Conservation (phyloP, 2,329 filamentous ascomycete species). For the Colletotrichum musae region DNA sequence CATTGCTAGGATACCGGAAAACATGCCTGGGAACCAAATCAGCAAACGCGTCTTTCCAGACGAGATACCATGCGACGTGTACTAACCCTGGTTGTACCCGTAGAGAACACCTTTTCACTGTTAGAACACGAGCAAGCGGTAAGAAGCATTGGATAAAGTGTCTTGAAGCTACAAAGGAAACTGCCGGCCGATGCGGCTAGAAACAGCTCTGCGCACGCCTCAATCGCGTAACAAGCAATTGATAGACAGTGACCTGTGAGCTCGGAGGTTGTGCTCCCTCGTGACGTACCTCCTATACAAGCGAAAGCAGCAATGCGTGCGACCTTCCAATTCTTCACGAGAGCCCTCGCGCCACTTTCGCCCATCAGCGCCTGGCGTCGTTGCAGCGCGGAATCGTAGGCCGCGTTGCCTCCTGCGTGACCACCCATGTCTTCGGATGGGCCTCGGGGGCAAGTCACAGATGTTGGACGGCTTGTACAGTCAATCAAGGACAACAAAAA, state of each 20-base stretch:
- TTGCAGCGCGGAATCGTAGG: constrained; percentile 66
- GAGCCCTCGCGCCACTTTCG: constrained; percentile 63
- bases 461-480: background rate
- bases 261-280: too few species aligned
- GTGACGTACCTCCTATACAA: constrained; percentile 67
- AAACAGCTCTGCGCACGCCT: too few species aligned
- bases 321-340: constrained; percentile 73
- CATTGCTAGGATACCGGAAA: constrained; percentile 77
- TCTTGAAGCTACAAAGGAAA: too few species aligned
- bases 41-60: background rate
- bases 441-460: background rate
- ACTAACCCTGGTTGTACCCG: constrained; percentile 72
- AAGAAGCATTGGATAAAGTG: too few species aligned
- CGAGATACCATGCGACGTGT: constrained; percentile 21
- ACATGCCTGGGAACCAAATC: constrained; percentile 72
- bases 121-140: too few species aligned
- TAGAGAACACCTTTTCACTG: constrained; percentile 59
- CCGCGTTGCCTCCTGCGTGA: constrained; percentile 51
- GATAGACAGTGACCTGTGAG: too few species aligned
- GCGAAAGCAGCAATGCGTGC: constrained; percentile 74
- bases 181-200: too few species aligned
- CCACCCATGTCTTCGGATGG: constrained; percentile 55
- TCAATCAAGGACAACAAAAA: background rate
- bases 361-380: constrained; percentile 69
- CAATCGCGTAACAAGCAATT: too few species aligned